A percentile compares a stretch with the other conserved stretches of the same genome.
Evolutionary conservation across 2,329 filamentous ascomycete species (phyloP).

Genomic region (Alternaria sp.): DNA sequence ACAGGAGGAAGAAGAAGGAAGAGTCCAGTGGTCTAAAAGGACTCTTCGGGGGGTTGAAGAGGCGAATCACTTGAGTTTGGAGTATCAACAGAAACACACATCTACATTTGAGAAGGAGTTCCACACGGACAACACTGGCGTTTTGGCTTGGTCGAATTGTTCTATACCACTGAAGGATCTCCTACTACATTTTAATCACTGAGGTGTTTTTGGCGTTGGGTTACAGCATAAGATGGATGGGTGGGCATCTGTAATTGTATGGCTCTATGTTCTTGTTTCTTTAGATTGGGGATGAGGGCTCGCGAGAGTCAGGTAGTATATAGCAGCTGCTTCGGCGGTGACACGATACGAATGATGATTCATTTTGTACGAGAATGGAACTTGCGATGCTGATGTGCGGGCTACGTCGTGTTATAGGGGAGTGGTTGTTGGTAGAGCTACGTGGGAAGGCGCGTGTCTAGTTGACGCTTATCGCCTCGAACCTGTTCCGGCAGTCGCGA

Average conservation of each 20-base stretch:
- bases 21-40: constrained; percentile 38
- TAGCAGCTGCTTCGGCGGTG: neutral
- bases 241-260: constrained; percentile 12
- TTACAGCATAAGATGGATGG: constrained; percentile 1
- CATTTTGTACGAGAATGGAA: neutral
- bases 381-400: neutral
- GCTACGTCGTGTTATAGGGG: neutral
- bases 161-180: constrained; percentile 22
- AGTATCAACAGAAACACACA: neutral
- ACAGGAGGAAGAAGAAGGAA: constrained; percentile 38
- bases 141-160: constrained; percentile 15
- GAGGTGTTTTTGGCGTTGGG: constrained; percentile 2
- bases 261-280: neutral
- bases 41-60: constrained; percentile 42
- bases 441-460: neutral
- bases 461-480: neutral
- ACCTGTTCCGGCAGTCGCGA: too few species aligned
- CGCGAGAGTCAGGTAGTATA: constrained; percentile 6
- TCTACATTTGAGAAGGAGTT: neutral
- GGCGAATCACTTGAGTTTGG: constrained; percentile 28
- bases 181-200: neutral
- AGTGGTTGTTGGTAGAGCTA: neutral
- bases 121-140: constrained; percentile 15
- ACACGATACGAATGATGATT: neutral
- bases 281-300: constrained; percentile 4